Conservation (phyloP, 2,329 filamentous ascomycete species). For the Nothomitra cinnamomea region DNA sequence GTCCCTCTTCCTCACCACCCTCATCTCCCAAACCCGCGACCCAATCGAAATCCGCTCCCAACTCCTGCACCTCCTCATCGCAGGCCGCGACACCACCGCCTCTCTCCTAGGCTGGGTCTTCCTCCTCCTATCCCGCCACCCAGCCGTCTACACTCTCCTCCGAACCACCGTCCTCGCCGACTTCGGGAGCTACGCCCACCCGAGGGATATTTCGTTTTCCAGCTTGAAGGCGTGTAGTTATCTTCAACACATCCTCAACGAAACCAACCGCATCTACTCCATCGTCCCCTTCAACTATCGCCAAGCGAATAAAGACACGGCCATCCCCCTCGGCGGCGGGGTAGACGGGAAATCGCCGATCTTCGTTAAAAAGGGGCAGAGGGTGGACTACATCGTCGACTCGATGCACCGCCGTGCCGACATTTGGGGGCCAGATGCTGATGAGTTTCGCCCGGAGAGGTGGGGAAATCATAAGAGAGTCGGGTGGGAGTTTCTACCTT, state of each 20-base stretch:
- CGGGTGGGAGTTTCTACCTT: conserved; percentile 23
- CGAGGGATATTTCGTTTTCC: conserved; percentile 25
- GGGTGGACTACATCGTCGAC: conserved; percentile 16
- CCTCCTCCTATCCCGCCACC: conserved; percentile 27
- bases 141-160: conserved; percentile 21
- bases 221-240: conserved; percentile 24
- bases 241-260: conserved; percentile 19
- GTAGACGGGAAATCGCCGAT: conserved; percentile 12
- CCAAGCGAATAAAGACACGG: conserved; percentile 25
- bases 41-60: conserved; percentile 13
- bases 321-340: conserved; percentile 25
- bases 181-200: conserved; percentile 25
- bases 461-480: conserved; percentile 28
- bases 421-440: conserved; percentile 21
- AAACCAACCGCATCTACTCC: conserved; percentile 28
- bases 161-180: conserved; percentile 20
- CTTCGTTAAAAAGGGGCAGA: conserved; percentile 16
- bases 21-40: conserved; percentile 11
- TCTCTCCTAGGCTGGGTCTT: conserved; percentile 24
- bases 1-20: conserved; percentile 11
- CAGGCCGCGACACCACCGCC: conserved; percentile 23
- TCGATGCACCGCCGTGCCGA: conserved; percentile 21
- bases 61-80: conserved; percentile 22
- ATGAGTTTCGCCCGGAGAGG: conserved; percentile 21
- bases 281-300: conserved; percentile 29